A percentile compares a stretch with the other conserved stretches of the same genome.
Evolutionary conservation across 176 grass and related monocot genomes (phyloP).

Genomic region (Hordeum marinum): DNA sequence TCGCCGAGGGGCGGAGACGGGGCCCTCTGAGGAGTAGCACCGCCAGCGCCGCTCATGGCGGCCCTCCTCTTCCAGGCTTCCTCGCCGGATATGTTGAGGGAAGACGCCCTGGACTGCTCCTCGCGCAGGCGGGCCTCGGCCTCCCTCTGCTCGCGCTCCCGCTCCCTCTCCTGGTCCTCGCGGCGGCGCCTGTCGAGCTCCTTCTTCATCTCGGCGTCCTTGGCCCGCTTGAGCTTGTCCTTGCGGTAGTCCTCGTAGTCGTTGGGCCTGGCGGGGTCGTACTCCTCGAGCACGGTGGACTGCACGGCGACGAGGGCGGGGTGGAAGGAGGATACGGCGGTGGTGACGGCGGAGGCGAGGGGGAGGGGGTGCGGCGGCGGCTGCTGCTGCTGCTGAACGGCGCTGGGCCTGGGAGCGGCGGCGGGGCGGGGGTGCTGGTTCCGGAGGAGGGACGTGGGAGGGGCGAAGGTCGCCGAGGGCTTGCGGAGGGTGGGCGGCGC

Average conservation of each 20-base stretch:
- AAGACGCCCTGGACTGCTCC: conserved; percentile 45
- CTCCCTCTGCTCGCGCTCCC: conserved; percentile 64
- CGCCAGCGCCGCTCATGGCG: conserved; percentile 57
- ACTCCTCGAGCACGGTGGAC: conserved; percentile 87
- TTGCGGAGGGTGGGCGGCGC: conserved; percentile 85
- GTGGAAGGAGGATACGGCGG: conserved; percentile 40
- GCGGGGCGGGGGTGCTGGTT: conserved; percentile 40
- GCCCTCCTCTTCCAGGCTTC: conserved; percentile 86
- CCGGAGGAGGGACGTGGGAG: conserved; percentile 64
- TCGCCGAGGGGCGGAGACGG: conserved; percentile 36
- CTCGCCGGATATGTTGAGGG: conserved; percentile 84
- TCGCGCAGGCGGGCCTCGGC: conserved; percentile 45
- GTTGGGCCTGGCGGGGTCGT: conserved; percentile 94
- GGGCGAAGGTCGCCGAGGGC: conserved; percentile 54
- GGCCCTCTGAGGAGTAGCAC: conserved; percentile 22
- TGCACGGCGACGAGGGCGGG: conserved; percentile 72
- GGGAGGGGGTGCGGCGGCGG: not conserved
- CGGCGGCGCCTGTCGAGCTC: conserved; percentile 65
- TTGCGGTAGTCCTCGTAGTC: conserved; percentile 90
- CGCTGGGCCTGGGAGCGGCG: not conserved
- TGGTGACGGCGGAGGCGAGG: not conserved
- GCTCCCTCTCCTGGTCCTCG: conserved; percentile 71
- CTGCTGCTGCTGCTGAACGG: not conserved
- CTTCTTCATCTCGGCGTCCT: conserved; percentile 67
- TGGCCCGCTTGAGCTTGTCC: conserved; percentile 77